Conservation (phyloP, 169 alveolate species). For the Theileria orientalis region DNA sequence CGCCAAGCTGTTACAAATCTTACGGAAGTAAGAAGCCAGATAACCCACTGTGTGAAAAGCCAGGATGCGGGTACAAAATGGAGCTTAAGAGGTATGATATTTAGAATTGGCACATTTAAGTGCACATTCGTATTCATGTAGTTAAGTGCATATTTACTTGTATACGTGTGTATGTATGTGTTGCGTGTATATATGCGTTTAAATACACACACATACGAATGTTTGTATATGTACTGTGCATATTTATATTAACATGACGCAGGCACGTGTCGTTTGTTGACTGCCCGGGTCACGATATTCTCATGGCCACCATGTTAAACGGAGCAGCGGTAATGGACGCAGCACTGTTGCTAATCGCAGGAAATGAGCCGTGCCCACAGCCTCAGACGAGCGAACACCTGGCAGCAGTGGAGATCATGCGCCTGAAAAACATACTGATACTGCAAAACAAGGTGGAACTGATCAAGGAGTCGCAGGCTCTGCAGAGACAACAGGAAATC, state of each 20-base stretch:
- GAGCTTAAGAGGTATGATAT: conserved; percentile 64
- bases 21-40: conserved; percentile 90
- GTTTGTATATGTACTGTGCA: conserved; percentile 57
- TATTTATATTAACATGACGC: background rate
- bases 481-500: conserved; percentile 92
- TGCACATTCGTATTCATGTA: too few relatives aligned
- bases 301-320: conserved; percentile 99
- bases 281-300: conserved; percentile 99
- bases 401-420: conserved; percentile 99
- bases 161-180: too few relatives aligned
- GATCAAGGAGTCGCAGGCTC: conserved; percentile 93
- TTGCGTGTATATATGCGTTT: too few relatives aligned
- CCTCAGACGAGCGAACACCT: conserved; percentile 99
- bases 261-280: conserved; percentile 98
- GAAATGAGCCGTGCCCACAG: conserved; percentile 95
- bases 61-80: conserved; percentile 83
- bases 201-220: too few relatives aligned
- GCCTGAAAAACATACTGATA: conserved; percentile 94
- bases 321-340: conserved; percentile 99
- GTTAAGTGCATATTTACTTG: too few relatives aligned
- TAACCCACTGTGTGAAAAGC: conserved; percentile 89
- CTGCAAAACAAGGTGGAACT: conserved; percentile 98
- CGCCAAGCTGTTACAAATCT: conserved; percentile 93
- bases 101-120: background rate
- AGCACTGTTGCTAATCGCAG: conserved; percentile 95